Evolutionary conservation across 495 filamentous ascomycete species (phyloP).

Genomic region (Xylaria flabelliformis): DNA sequence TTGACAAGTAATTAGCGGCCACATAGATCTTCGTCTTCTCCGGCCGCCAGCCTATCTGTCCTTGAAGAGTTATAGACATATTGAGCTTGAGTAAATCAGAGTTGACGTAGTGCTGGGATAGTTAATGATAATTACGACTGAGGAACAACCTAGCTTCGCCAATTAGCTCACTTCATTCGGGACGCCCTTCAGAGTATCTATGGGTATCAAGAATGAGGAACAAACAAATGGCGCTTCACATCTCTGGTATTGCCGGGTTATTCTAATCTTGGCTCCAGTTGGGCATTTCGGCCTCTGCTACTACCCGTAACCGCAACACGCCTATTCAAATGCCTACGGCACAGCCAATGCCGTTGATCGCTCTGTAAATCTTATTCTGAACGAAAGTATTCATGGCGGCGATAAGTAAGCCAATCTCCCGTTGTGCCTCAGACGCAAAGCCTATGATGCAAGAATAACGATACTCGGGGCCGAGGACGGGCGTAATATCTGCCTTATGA

Average conservation of each 20-base stretch:
- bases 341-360: too few species aligned
- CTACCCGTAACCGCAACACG: too few species aligned
- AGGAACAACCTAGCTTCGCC: background rate
- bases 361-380: too few species aligned
- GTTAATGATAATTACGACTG: background rate
- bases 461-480: too few species aligned
- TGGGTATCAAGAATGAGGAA: background rate
- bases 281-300: too few species aligned
- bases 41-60: conserved; percentile 26
- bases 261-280: too few species aligned
- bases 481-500: too few species aligned
- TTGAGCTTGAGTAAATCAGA: background rate
- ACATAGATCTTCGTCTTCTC: background rate
- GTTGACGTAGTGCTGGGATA: conserved; percentile 34
- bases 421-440: too few species aligned
- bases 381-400: too few species aligned
- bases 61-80: conserved; percentile 40
- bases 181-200: background rate
- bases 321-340: too few species aligned
- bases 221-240: background rate
- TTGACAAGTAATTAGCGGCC: background rate
- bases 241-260: background rate
- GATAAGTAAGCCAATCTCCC: too few species aligned
- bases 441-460: too few species aligned
- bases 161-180: background rate